Base-by-base conservation (phyloP, 495 filamentous ascomycete species). In the Tuber magnatum region DNA sequence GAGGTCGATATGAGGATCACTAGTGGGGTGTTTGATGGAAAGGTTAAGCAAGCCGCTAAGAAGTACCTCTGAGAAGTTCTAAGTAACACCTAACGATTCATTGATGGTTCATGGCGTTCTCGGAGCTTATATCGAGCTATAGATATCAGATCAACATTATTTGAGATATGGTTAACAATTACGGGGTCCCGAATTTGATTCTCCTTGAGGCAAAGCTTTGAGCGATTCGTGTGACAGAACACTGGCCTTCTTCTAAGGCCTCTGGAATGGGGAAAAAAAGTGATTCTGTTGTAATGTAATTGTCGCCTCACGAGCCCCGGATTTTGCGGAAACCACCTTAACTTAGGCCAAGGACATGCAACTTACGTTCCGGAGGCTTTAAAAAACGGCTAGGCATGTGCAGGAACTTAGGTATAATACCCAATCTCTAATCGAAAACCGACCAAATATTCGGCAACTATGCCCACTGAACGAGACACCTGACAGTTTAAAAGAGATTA, bases 1-100 rank as follows among this genome's bases (percentile, higher is more conserved):
- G 85, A 87, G 72, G 87, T 90, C 69, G 92, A 94, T 80, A 91
- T 91, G 88, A 89, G 91, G 83, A 90, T 99, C 44, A 88, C 86
- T 83, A 97, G 93, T 83, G 89, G 92, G 0, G 89, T 97, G 3
- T 99, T 99, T 83, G 87, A 92, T 81, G 83, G 85, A 56, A 89
- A 91, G 84, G 92, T 99, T 4, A 89, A 88, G 18, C 92, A 92
- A 43, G 94, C 93, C 12, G 95, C 93, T 84, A 93, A 91, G 87
- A 99, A 98, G 84, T 98, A 95, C 85, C 83, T 99, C 71, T 97
- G 81, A 85, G 56, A 32, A 35, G 32, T 65, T 65, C 28, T 65
- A 18, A 20, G 28, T 65, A 65, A 35, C 28, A 35, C 35, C 28
- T 35, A 14, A 35, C 3, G 28, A 20, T 65, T 20, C 56, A 35